Percentiles rank a stretch among this genome's conserved stretches.
These are phyloP conservation scores for Rhazya stricta DNA, from an alignment of 257 asterid genomes.

Conservation along the genomic window DNA sequence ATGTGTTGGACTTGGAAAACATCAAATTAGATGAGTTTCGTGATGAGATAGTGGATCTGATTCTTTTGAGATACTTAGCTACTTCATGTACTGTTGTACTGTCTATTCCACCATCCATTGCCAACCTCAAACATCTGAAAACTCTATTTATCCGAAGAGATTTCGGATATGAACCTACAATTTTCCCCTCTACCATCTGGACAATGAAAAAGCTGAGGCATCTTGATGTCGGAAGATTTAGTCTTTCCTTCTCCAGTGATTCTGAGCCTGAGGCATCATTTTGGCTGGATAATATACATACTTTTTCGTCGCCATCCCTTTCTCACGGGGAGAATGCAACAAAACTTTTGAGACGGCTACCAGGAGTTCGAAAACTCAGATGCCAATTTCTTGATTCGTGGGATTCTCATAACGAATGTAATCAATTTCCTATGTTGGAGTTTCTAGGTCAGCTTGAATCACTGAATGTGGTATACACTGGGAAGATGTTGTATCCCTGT, in stretches of 20 bases:
- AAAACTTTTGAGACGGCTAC: background rate
- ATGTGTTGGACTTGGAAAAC: too few species aligned
- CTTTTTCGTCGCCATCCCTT: background rate
- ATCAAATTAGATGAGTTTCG: too few species aligned
- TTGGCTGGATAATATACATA: background rate
- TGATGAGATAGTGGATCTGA: too few species aligned
- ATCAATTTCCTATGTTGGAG: background rate
- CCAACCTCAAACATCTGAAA: too few species aligned
- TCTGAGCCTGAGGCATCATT: background rate
- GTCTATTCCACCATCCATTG: too few species aligned
- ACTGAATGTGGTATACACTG: constrained; percentile 1
- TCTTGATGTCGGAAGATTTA: background rate
- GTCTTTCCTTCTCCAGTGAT: background rate
- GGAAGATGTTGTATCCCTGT: background rate
- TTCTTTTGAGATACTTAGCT: too few species aligned
- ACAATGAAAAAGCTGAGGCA: background rate
- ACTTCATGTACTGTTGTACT: too few species aligned
- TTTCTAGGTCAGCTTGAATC: constrained; percentile 3
- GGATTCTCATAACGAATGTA: background rate
- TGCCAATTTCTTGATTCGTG: background rate
- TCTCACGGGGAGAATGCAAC: background rate
- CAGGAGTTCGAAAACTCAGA: constrained; percentile 9
- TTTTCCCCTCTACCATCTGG: background rate
- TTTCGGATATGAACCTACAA: too few species aligned
- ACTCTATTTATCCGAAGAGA: too few species aligned